These are phyloP conservation scores for Cinnamomum chago DNA, from an alignment of 164 flowering plant genomes.

Conservation along the genomic window DNA sequence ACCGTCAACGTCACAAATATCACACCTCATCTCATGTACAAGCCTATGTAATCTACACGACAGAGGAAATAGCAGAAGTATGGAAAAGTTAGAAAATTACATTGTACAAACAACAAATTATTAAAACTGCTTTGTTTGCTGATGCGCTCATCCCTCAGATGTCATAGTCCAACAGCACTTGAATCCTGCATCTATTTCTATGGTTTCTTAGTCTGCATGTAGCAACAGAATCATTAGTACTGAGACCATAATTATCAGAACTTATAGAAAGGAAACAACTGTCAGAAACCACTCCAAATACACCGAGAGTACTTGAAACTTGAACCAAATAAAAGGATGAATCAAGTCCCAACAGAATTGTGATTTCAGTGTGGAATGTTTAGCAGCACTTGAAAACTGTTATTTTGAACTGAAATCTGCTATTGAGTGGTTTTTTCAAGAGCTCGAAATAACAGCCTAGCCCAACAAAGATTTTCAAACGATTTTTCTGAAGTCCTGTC, in stretches of 20 bases:
- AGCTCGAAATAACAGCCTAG: too few species aligned
- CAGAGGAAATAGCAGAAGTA: background rate
- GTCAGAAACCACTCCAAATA: too few species aligned
- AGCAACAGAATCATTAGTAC: background rate
- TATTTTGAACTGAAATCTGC: too few species aligned
- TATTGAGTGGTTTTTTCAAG: too few species aligned
- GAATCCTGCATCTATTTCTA: background rate
- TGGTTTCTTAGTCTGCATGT: background rate
- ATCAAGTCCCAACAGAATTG: too few species aligned
- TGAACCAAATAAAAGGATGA: too few species aligned
- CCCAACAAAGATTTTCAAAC: too few species aligned
- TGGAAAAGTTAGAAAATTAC: background rate
- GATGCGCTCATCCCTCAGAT: background rate
- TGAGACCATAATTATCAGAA: background rate
- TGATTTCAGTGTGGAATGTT: too few species aligned
- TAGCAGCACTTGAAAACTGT: too few species aligned
- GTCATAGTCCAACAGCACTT: background rate
- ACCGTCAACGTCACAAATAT: background rate
- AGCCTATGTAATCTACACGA: background rate
- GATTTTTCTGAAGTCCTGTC: too few species aligned
- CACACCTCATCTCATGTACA: background rate
- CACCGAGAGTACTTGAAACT: too few species aligned
- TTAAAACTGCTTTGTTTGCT: background rate
- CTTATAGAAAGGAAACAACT: too few species aligned
- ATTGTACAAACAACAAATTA: background rate